These are phyloP conservation scores for Gaeumannomyces tritici DNA, from an alignment of 2,329 filamentous ascomycete genomes.

Conservation along the genomic window DNA sequence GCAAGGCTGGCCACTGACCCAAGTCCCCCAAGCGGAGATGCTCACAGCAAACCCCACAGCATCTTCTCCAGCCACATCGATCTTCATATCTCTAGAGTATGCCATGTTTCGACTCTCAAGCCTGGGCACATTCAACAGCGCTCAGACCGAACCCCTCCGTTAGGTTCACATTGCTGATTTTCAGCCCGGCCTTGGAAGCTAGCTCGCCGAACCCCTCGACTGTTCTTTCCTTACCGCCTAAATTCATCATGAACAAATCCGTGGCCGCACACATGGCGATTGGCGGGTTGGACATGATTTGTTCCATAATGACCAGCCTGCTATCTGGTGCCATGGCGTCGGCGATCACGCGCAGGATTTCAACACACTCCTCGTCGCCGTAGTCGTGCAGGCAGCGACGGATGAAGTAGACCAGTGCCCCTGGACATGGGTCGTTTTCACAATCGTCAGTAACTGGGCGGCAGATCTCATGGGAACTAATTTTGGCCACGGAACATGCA, in stretches of 20 bases:
- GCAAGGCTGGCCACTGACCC: neutral
- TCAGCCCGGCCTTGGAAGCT: constrained; percentile 8
- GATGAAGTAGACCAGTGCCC: constrained; percentile 25
- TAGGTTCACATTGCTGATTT: constrained; percentile 8
- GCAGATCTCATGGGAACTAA: too few species aligned
- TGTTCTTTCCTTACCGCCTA: constrained; percentile 16
- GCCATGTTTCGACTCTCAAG: neutral
- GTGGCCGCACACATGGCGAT: constrained; percentile 6
- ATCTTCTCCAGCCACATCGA: too few species aligned
- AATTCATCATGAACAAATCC: constrained; percentile 13
- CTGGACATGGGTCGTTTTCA: constrained; percentile 9
- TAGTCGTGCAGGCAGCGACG: constrained; percentile 27
- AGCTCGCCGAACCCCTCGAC: constrained; percentile 8
- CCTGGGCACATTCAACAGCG: constrained; percentile 13
- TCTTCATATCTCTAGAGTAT: neutral
- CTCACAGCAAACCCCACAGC: neutral
- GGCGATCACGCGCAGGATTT: constrained; percentile 19
- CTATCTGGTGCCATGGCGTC: constrained; percentile 19
- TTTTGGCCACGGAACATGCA: neutral
- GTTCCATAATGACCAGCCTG: constrained; percentile 15
- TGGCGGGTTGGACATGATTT: constrained; percentile 11
- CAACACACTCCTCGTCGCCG: constrained; percentile 18
- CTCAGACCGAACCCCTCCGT: constrained; percentile 9
- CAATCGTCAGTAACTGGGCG: neutral
- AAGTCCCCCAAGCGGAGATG: too few species aligned